Base-by-base conservation (phyloP, 371 early-diverging fungal species). In the Mucor plumbeus region DNA sequence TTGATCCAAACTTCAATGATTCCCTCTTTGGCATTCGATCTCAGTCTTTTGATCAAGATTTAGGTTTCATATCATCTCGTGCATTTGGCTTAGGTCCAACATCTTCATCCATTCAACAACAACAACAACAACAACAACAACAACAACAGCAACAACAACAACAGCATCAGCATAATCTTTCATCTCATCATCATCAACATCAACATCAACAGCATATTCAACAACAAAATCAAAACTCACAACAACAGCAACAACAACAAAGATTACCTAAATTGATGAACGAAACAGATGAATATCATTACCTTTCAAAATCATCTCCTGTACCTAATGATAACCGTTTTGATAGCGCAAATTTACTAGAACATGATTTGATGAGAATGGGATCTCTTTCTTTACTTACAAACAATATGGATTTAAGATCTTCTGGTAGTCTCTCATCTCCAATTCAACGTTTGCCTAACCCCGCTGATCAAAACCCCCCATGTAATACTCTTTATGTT, bases 401-500 rank as follows among this genome's bases (percentile, higher is more conserved):
- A 31, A 47, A 58, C 47, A 59, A 10, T 35, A 4, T 56, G 34
- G 64, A 63, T 10, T 40, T 63, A 14, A 34, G 56, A 14, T 61
- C 57, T 36, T 34, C 61, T n/a, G 35, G 50, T 19, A 61, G 47
- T 19, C 36, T 47, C 21, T 61, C 67, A n/a, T 55, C 67, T n/a
- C 67, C 67, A 13, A 26, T 62, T 26, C 60, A 63, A 17, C 59
- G 61, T 10, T 58, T 58, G 54, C 63, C 57, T 7, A 71, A 67
- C 47, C 68, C 88, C 8, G 89, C 86, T 36, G 96, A 94, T 78
- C 92, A 93, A 75, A 95, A 96, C 76, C 95, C 95, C 34, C 95
- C 95, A 7, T 95, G 97, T 81, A 96, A 96, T 77, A 95, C 95
- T 7, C 82, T 95, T 21, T 95, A 95, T 75, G 95, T 96, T 38